Evolutionary conservation across 179 eudicot genomes (phyloP), one percentile per base, ranked within the genome.

Genomic region (Drosera spatulata): DNA sequence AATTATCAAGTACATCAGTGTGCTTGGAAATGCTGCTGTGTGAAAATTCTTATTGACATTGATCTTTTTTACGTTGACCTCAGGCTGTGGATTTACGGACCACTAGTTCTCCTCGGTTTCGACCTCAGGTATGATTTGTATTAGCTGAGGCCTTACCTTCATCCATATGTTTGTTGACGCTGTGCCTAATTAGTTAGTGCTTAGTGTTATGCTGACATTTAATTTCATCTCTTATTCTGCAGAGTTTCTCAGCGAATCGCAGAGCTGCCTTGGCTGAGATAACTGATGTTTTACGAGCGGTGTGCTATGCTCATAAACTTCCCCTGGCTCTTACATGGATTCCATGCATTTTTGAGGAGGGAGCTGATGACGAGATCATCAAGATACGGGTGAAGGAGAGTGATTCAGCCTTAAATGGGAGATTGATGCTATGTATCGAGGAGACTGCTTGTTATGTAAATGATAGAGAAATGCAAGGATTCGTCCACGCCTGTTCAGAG

Each of bases 251-350:
- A 41, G 52, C 50, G 49, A 78, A 82, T 73, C 94, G 83, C 49
- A 85, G 65, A 66, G 73, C 78, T 14, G 91, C 88, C 63, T 71
- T 91, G 68, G 79, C 80, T 41, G 97, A 91, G 72, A 77, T 91
- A 63, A 76, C 74, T 9, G 94, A 87, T 74, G 85, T 87, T 66
- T 59, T 91, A 55, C 84, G 85, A 68, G 88, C 79, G 55, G 75
- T 91, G 44, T 87, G 88, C 64, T 90, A 85, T 64, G 85, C 96
- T 38, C 95, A 91, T 71, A 66, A 75, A 46, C 70, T 91, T 59
- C 97, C 97, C 7, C 80, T 91, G 72, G 95, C 97, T 62, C 79
- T 87, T 39, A 87, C 93, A 52, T 91, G 97, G 97, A 80, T 91
- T 54, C 91, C 96, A 8, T 85, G 95, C 69, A 79, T 74, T 62